A percentile compares a stretch with the other conserved stretches of the same genome.
phyloP scores from a whole-genome alignment of 176 grass and related monocot species.

The Oryza meyeriana region DNA sequence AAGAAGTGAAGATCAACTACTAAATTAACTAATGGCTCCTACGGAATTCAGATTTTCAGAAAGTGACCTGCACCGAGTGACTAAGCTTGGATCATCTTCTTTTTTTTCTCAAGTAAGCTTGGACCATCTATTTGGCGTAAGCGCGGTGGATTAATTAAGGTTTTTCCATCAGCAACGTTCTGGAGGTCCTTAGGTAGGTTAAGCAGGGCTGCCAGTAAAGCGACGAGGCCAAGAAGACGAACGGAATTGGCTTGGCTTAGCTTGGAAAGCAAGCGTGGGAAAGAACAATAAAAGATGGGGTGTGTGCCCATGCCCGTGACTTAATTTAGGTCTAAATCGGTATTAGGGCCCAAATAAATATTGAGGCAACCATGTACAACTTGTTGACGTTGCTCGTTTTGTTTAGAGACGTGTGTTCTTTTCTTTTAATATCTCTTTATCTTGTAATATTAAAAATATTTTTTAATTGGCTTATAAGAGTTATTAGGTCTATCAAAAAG shows the following conservation, averaged over 20 bases:
- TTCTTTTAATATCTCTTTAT: too few relatives aligned
- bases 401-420: too few relatives aligned
- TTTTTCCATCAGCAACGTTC: constrained; percentile 3
- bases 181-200: constrained; percentile 21
- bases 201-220: constrained; percentile 22
- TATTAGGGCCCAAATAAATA: background rate
- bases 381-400: too few relatives aligned
- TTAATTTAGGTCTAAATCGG: background rate
- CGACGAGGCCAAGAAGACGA: constrained; percentile 26
- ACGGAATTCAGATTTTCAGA: background rate
- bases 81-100: background rate
- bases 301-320: background rate
- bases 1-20: background rate
- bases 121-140: background rate
- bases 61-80: background rate
- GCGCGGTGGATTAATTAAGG: background rate
- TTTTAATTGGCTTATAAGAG: too few relatives aligned
- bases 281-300: constrained; percentile 12
- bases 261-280: constrained; percentile 47
- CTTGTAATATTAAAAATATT: too few relatives aligned
- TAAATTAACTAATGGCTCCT: background rate
- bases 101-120: too few relatives aligned
- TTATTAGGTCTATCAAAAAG: too few relatives aligned
- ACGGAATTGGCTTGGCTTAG: constrained; percentile 13
- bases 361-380: background rate